These are phyloP conservation scores for Globisporangium lucens DNA, from an alignment of 352 stramenopile genomes.

Conservation along the genomic window DNA sequence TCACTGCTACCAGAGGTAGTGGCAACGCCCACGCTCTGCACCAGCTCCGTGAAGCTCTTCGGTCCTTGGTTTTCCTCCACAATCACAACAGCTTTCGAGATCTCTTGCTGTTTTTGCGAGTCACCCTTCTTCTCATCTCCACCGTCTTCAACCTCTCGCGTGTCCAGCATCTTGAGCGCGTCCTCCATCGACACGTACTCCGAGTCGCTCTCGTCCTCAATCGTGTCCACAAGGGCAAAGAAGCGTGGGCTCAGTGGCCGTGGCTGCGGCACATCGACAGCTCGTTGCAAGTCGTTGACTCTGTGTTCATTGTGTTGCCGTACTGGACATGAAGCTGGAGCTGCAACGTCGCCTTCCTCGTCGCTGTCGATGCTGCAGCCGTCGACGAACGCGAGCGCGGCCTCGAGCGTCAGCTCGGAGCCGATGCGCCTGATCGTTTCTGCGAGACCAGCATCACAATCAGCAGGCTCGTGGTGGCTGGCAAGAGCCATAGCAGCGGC, in stretches of 20 bases:
- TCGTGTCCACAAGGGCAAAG: neutral
- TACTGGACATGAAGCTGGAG: neutral
- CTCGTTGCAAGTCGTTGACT: neutral
- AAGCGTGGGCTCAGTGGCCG: slow-evolving; percentile 3
- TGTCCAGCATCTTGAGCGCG: slow-evolving; percentile 10
- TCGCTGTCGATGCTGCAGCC: slow-evolving; percentile 3
- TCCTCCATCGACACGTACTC: slow-evolving; percentile 10
- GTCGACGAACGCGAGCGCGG: slow-evolving; percentile 14
- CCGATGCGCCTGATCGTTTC: neutral
- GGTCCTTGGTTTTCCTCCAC: neutral
- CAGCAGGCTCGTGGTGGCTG: neutral
- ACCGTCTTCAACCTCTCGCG: neutral
- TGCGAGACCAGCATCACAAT: neutral
- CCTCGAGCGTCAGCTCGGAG: slow-evolving; percentile 11
- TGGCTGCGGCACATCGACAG: neutral
- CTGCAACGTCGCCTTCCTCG: neutral
- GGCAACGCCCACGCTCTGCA: neutral
- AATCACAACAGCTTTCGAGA: neutral
- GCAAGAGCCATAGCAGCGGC: neutral
- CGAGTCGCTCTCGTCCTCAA: slow-evolving; percentile 2
- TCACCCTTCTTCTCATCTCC: neutral
- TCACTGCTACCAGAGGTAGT: neutral
- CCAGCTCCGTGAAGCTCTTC: neutral
- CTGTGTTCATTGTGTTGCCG: neutral
- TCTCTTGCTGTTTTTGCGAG: neutral